phyloP scores from a whole-genome alignment of 495 filamentous ascomycete genomes.

The Penicillium lagena region DNA sequence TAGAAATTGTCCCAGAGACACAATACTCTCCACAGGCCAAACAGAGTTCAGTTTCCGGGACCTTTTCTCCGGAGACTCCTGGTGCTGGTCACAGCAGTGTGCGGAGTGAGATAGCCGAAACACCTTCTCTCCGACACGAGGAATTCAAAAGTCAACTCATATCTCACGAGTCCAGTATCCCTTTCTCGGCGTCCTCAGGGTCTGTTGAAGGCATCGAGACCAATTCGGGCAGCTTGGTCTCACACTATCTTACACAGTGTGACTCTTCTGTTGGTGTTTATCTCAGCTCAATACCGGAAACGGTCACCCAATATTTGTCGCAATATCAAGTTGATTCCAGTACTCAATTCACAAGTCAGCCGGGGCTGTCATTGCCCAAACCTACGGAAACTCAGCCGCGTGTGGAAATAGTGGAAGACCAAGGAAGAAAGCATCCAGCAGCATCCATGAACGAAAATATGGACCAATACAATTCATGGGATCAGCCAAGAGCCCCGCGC shows the following conservation, averaged over 20 bases:
- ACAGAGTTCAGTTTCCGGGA: not conserved
- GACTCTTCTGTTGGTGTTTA: not conserved
- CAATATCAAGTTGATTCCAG: not conserved
- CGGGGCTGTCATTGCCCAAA: not conserved
- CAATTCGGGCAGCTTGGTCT: not conserved
- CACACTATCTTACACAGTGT: not conserved
- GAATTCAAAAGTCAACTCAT: not conserved
- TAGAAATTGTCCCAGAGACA: constrained; percentile 5
- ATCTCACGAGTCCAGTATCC: no score
- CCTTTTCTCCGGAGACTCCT: not conserved
- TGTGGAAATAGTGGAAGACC: constrained; percentile 10
- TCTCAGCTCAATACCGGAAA: constrained; percentile 2
- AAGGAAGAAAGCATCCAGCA: constrained; percentile 5
- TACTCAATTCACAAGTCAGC: not conserved
- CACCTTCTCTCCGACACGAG: constrained; percentile 5
- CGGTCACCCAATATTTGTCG: not conserved
- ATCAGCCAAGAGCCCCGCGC: constrained; percentile 11
- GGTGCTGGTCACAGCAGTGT: not conserved
- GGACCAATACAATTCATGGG: constrained; percentile 26
- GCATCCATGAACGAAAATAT: constrained; percentile 10
- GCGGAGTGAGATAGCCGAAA: constrained; percentile 20
- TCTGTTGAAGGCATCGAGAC: not conserved
- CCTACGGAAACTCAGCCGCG: not conserved
- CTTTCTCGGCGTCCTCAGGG: not conserved
- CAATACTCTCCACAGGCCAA: not conserved